These are phyloP conservation scores for Termitomyces sp. DNA, from an alignment of 768 basidiomycete species.

Conservation along the genomic window DNA sequence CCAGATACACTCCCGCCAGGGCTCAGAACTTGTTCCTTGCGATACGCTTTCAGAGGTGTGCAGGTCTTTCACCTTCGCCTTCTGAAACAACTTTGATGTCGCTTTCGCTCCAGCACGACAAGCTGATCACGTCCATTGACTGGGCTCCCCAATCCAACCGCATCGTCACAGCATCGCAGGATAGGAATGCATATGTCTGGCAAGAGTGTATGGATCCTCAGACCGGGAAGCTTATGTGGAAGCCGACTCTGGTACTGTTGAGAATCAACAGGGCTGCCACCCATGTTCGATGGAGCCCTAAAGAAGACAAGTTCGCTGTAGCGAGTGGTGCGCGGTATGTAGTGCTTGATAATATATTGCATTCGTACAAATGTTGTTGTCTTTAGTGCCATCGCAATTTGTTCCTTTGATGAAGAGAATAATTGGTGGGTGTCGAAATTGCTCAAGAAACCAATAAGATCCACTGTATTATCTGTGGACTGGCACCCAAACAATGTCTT, in stretches of 20 bases:
- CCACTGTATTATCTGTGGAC: conserved; percentile 89
- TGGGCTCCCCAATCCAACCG: conserved; percentile 97
- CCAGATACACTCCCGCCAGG: conserved; percentile 68
- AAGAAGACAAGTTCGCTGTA: conserved; percentile 98
- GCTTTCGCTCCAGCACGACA: conserved; percentile 75
- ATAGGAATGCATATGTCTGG: conserved; percentile 99
- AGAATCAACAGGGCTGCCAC: conserved; percentile 96
- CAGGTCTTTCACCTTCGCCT: neutral
- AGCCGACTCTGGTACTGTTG: conserved; percentile 93
- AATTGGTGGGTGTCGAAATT: conserved; percentile 99
- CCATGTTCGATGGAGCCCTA: conserved; percentile 92
- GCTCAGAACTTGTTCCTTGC: conserved; percentile 60
- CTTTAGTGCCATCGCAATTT: conserved; percentile 84
- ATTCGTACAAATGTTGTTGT: neutral
- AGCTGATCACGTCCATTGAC: conserved; percentile 94
- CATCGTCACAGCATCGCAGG: conserved; percentile 98
- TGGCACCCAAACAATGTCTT: conserved; percentile 99
- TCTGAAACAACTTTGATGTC: neutral
- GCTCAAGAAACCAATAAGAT: conserved; percentile 95
- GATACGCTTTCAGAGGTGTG: conserved; percentile 84
- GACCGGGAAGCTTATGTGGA: conserved; percentile 76
- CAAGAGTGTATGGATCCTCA: conserved; percentile 69
- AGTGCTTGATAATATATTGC: neutral
- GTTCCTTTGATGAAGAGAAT: conserved; percentile 95
- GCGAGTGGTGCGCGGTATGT: conserved; percentile 88